Percentiles rank a stretch among this genome's conserved stretches.
Conservation (phyloP, 306 rosid species). For the Inga laurina region DNA sequence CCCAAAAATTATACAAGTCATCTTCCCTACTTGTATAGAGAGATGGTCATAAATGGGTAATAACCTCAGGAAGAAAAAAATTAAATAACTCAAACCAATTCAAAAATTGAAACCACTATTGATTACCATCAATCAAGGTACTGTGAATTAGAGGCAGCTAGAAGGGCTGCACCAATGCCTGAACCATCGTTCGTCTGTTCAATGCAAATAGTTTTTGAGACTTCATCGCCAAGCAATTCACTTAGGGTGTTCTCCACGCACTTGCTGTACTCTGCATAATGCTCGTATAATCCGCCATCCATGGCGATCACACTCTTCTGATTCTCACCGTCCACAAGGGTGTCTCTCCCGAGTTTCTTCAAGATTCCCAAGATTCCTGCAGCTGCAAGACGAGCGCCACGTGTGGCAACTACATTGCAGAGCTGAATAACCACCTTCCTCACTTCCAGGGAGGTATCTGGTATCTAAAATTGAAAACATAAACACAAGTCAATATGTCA, state of each 20-base stretch:
- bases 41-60: slow-evolving; percentile 2
- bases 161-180: slow-evolving; percentile 89
- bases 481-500: neutral
- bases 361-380: slow-evolving; percentile 84
- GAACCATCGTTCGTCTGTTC: slow-evolving; percentile 86
- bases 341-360: slow-evolving; percentile 77
- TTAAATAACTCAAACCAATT: slow-evolving; percentile 23
- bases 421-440: slow-evolving; percentile 64
- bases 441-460: slow-evolving; percentile 59
- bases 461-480: slow-evolving; percentile 49
- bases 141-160: slow-evolving; percentile 84
- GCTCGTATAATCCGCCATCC: slow-evolving; percentile 94
- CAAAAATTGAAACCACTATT: slow-evolving; percentile 20
- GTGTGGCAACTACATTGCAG: slow-evolving; percentile 76
- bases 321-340: slow-evolving; percentile 40
- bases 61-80: slow-evolving; percentile 6
- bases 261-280: slow-evolving; percentile 70
- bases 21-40: slow-evolving; percentile 12
- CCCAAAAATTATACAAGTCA: slow-evolving; percentile 6
- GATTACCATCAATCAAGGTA: slow-evolving; percentile 45
- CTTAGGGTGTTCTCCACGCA: slow-evolving; percentile 68
- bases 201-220: slow-evolving; percentile 43
- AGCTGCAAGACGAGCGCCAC: slow-evolving; percentile 90
- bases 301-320: slow-evolving; percentile 66
- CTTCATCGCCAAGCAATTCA: slow-evolving; percentile 67